phyloP scores from a whole-genome alignment of 495 filamentous ascomycete genomes.

The Aeminium ludgeri region DNA sequence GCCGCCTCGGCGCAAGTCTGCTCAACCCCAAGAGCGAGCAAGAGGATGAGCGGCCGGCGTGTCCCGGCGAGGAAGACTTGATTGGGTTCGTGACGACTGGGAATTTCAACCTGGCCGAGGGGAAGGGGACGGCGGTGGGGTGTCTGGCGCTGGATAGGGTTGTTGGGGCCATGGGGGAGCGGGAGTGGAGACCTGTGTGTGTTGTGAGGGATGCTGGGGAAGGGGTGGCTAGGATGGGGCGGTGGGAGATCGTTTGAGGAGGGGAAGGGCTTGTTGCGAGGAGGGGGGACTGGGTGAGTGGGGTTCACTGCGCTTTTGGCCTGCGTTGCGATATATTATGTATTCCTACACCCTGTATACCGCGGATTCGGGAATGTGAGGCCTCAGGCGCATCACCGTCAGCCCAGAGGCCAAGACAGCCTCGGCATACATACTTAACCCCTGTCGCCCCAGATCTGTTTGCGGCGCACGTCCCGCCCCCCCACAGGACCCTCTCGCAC shows the following conservation, averaged over 20 bases:
- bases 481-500: no score
- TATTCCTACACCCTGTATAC: no score
- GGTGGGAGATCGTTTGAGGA: constrained; percentile 35
- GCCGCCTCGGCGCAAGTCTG: constrained; percentile 25
- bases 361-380: no score
- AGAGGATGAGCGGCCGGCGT: constrained; percentile 39
- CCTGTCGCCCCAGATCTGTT: no score
- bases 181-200: constrained; percentile 38
- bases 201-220: constrained; percentile 68
- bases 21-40: constrained; percentile 25
- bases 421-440: no score
- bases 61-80: constrained; percentile 59
- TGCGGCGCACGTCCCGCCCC: no score
- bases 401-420: no score
- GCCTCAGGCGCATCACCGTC: no score
- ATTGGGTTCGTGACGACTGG: constrained; percentile 88
- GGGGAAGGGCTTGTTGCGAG: no score
- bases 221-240: constrained; percentile 55
- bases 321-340: no score
- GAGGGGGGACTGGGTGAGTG: no score
- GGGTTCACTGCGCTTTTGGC: no score
- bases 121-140: constrained; percentile 59
- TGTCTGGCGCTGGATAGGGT: constrained; percentile 47
- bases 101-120: constrained; percentile 63
- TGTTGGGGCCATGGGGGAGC: constrained; percentile 19